Base-by-base conservation (phyloP, 164 flowering plant genomes). In the Aristolochia fimbriata region DNA sequence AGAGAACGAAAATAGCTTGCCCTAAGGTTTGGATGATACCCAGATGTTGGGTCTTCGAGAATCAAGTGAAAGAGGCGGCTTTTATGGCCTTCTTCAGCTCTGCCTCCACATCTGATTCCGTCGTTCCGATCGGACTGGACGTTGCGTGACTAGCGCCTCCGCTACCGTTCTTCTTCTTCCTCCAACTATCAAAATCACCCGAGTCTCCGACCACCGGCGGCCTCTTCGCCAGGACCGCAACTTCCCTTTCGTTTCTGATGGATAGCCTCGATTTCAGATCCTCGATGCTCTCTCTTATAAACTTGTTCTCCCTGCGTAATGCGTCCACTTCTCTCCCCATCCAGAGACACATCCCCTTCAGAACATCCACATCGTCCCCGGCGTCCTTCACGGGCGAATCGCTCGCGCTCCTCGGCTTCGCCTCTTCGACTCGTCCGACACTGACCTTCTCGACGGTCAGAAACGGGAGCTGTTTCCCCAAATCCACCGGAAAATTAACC, bases 1-100 rank as follows among this genome's bases (percentile, higher is more conserved):
- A 31, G 7, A 31, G 7, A 7, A 31, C 3, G 7, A 7, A 31
- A 31, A 31, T 31, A 31, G 37, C 37, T 31, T 7, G 37, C 37
- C 37, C 37, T 3, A 7, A 31, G 37, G 7, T 31, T 3, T 31
- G 37, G 7, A 3, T 31, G 37, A 31, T 31, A 7, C 37, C 7
- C 37, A 3, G 7, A 31, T 31, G 37, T 31, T 31, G 7, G 37
- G 7, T 7, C 37, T 31, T n/a, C n/a, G n/a, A n/a, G n/a, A n/a
- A n/a, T 37, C 43, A 37, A 37, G 43, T 5, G 43, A 59, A 25
- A 60, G 92, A 65, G 67, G 91, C 87, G 65, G 91, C 91, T 73
- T 65, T 76, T 37, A 91, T 83, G 62, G 94, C 90, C 71, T 68
- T 86, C 74, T 83, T 80, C 81, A 88, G 73, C 75, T 86, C 89